Evolutionary conservation across 1,284 basidiomycete species (phyloP).

Genomic region (Stygiomarasmius scandens): DNA sequence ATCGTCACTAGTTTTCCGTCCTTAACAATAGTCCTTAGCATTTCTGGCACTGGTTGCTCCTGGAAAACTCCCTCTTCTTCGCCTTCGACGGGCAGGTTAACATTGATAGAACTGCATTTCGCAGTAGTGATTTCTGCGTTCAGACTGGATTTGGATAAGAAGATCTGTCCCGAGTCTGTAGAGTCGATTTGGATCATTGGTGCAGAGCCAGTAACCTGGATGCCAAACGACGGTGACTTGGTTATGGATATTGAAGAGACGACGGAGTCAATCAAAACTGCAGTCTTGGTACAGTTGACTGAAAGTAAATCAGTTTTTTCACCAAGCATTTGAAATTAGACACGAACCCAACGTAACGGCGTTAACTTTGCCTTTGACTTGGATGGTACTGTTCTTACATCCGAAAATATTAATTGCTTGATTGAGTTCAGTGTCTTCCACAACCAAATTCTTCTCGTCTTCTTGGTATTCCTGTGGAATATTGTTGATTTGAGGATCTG

Average conservation of each 20-base stretch:
- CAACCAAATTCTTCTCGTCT: constrained; percentile 72
- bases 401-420: constrained; percentile 91
- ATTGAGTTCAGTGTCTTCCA: constrained; percentile 80
- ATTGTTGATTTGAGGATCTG: no score
- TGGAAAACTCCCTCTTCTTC: constrained; percentile 92
- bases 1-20: constrained; percentile 87
- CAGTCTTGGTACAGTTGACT: constrained; percentile 92
- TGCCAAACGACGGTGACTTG: constrained; percentile 88
- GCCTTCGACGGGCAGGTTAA: constrained; percentile 84
- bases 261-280: constrained; percentile 88
- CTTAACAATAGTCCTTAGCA: constrained; percentile 86
- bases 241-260: constrained; percentile 90
- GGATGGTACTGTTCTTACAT: constrained; percentile 88
- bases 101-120: constrained; percentile 94
- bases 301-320: constrained; percentile 11
- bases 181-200: constrained; percentile 95
- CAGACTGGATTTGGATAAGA: constrained; percentile 85
- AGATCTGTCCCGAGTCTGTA: constrained; percentile 95
- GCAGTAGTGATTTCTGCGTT: constrained; percentile 89
- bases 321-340: constrained; percentile 8
- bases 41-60: constrained; percentile 94
- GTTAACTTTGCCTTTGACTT: constrained; percentile 94
- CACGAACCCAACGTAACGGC: constrained; percentile 85
- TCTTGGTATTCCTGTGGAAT: constrained; percentile 86
- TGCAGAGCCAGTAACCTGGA: constrained; percentile 89